A percentile compares a stretch with the other conserved stretches of the same genome.
These are phyloP conservation scores for Boletus pseudopeckii DNA, from an alignment of 768 basidiomycete genomes.

Conservation along the genomic window DNA sequence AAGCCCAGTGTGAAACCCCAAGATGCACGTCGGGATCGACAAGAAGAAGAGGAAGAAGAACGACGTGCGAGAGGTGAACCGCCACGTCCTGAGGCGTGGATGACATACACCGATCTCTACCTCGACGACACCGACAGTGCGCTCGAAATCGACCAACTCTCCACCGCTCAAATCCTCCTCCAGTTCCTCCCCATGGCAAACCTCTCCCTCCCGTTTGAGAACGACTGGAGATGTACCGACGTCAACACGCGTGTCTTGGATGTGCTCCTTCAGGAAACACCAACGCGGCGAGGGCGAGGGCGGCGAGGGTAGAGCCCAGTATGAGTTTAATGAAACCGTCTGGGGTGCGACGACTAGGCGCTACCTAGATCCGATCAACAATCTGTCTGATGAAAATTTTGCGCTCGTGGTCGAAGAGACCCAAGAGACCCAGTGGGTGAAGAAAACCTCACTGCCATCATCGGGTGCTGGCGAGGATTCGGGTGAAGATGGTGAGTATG, in stretches of 20 bases:
- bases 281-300: slow-evolving; percentile 13
- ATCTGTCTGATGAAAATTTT: too few species aligned
- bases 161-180: slow-evolving; percentile 45
- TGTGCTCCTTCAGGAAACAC: slow-evolving; percentile 17
- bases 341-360: too few species aligned
- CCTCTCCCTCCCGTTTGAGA: slow-evolving; percentile 31
- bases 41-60: slow-evolving; percentile 34
- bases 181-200: slow-evolving; percentile 43
- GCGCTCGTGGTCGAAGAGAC: too few species aligned
- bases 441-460: too few species aligned
- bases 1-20: slow-evolving; percentile 39
- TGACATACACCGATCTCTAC: slow-evolving; percentile 11
- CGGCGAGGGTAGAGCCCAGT: slow-evolving; percentile 20
- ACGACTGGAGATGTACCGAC: background rate
- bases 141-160: slow-evolving; percentile 35
- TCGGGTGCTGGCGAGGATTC: too few species aligned
- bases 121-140: slow-evolving; percentile 16
- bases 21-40: slow-evolving; percentile 27
- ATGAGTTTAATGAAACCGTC: too few species aligned
- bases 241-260: slow-evolving; percentile 10
- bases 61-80: slow-evolving; percentile 26
- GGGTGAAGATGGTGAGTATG: too few species aligned
- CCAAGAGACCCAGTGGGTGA: too few species aligned
- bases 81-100: slow-evolving; percentile 14
- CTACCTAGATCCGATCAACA: too few species aligned